Percentiles rank a stretch among this genome's conserved stretches.
These are phyloP conservation scores for Candida glucosophila DNA, from an alignment of 1,139 yeast species.

Conservation along the genomic window DNA sequence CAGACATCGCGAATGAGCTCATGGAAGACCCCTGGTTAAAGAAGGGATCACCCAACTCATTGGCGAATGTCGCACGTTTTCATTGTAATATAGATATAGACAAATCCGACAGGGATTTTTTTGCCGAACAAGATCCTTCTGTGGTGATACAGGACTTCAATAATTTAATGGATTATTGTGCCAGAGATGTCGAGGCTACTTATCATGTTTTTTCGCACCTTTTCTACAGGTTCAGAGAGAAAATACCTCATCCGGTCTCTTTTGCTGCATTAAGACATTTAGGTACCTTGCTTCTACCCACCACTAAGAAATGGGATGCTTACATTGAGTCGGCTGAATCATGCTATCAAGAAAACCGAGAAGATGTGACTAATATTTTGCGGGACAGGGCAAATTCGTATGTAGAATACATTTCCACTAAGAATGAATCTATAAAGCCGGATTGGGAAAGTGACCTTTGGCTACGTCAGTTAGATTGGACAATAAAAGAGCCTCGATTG, in stretches of 20 bases:
- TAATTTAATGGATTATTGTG: constrained; percentile 68
- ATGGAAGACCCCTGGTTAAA: constrained; percentile 69
- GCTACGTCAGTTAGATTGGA: constrained; percentile 89
- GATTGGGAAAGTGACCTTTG: constrained; percentile 62
- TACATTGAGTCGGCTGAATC: constrained; percentile 66
- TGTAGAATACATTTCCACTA: constrained; percentile 25
- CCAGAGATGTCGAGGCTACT: constrained; percentile 74
- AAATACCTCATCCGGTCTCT: constrained; percentile 91
- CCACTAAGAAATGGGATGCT: constrained; percentile 63
- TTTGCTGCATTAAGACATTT: constrained; percentile 79
- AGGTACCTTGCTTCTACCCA: constrained; percentile 74
- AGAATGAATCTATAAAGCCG: constrained; percentile 19
- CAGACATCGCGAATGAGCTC: constrained; percentile 21
- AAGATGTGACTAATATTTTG: constrained; percentile 51
- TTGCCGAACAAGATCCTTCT: constrained; percentile 46
- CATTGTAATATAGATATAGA: constrained; percentile 69
- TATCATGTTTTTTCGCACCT: constrained; percentile 59
- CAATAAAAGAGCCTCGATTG: constrained; percentile 46
- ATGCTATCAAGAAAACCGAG: constrained; percentile 51
- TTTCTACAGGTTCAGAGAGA: constrained; percentile 56
- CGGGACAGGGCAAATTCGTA: constrained; percentile 53
- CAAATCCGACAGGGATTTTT: constrained; percentile 59
- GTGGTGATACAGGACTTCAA: constrained; percentile 53
- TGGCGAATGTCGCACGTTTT: constrained; percentile 72
- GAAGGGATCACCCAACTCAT: constrained; percentile 69